These are phyloP conservation scores for Rhizodiscina lignyota DNA, from an alignment of 495 filamentous ascomycete species.

Conservation along the genomic window DNA sequence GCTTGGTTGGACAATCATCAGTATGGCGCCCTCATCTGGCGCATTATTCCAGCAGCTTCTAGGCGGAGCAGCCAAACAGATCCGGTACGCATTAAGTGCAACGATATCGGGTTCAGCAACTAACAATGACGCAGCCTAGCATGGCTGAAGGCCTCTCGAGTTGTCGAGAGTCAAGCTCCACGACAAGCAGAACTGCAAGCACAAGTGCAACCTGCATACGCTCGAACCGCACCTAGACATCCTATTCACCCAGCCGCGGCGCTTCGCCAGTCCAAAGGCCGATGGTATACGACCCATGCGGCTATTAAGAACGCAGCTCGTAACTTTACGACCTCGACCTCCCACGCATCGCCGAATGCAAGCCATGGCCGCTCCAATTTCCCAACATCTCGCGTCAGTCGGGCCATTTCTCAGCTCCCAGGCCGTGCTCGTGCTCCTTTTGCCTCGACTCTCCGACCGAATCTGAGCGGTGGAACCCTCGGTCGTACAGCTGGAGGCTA, in stretches of 20 bases:
- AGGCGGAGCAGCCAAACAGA: no score
- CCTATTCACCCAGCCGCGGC: conserved; percentile 56
- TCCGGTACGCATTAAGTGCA: no score
- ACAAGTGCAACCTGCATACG: conserved; percentile 35
- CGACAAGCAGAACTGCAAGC: conserved; percentile 30
- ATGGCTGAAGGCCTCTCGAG: conserved; percentile 13
- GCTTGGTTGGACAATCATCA: no score
- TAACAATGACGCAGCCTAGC: no score
- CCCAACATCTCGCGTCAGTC: conserved; percentile 46
- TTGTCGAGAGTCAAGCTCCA: conserved; percentile 25
- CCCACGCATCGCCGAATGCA: background rate
- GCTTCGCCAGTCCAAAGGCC: conserved; percentile 46
- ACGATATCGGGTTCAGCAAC: no score
- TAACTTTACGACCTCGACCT: conserved; percentile 42
- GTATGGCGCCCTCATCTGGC: no score
- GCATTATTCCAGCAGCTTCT: no score
- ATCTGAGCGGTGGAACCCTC: conserved; percentile 76
- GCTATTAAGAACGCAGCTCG: conserved; percentile 35
- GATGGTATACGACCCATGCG: conserved; percentile 56
- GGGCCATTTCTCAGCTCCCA: conserved; percentile 46
- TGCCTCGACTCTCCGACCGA: conserved; percentile 77
- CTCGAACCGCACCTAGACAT: conserved; percentile 39
- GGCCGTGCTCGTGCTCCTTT: conserved; percentile 69
- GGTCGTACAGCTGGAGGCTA: conserved; percentile 80
- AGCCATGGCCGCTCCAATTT: conserved; percentile 32